Evolutionary conservation across 1,284 basidiomycete species (phyloP), one percentile per base, ranked within the genome.

Genomic region (Ganoderma meredithae): DNA sequence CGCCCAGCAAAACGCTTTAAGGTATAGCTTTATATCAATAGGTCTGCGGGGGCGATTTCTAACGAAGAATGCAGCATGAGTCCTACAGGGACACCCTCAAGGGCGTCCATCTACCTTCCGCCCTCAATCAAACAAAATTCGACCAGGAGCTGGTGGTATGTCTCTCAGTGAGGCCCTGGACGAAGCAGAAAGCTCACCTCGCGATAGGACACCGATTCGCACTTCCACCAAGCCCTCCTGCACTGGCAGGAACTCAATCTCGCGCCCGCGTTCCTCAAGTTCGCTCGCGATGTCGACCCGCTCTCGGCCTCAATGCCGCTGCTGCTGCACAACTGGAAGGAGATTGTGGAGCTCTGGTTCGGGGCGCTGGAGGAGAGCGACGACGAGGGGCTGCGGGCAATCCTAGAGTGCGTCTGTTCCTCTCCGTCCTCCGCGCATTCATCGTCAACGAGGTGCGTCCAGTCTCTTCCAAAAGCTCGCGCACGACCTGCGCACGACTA

Each of bases 221-320:
- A 92, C 75, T 94, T 95, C 75, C 86, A 90, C 67, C 83, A 86
- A 73, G 84, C 90, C 1, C 81, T 95, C 36, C 82, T 88, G 33
- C 87, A 92, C 72, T 94, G 92, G 91, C 83, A 86, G 70, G 90
- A 94, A 72, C 86, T 96, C 63, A 95, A 94, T 78, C 87, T 97
- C 36, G 86, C 93, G 0, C 87, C 91, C 0, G 84, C 89, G 0
- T 97, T 96, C 79, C 82, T 95, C 67, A 80, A 84, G 25, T 94
- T 96, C 71, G 88, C 91, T 2, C 83, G 86, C 66, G 83, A 85
- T 63, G 85, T 86, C 0, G 83, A 87, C 47, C 81, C 86, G 0
- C 82, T 96, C 33, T 90, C 92, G 1, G 85, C 88, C 2, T 95
- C 93, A 0, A 88, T 97, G 83, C 90, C 95, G 0, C 82, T 96